Evolutionary conservation across 257 asterid genomes (phyloP), one percentile per base, ranked within the genome.

Genomic region (Fraxinus quadrangulata): DNA sequence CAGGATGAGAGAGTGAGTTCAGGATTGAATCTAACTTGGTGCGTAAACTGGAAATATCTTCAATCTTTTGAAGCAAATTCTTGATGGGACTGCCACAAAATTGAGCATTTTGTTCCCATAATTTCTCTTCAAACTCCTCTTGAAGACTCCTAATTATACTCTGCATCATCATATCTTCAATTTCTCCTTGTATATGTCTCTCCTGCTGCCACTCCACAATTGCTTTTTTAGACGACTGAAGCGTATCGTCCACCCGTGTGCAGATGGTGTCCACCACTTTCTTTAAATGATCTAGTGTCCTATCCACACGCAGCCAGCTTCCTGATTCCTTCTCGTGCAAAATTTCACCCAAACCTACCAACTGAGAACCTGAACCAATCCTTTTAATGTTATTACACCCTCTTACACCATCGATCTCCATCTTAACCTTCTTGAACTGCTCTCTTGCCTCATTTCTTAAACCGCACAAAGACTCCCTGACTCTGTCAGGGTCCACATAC

Each of bases 11-110:
- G 77, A 93, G 85, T 24, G 89, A 90, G 83, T 87, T 89, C 82
- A 84, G 81, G 73, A 93, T 82, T 68, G 84, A 89, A 83, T 87
- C 90, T 78, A 95, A 84, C 79, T 88, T 89, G 49, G 73, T 72
- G 24, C 88, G 87, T 40, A 95, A 61, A 80, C 76, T 56, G 72
- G 94, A 86, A 70, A 95, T 74, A 47, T 85, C 90, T 79, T 84
- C 82, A 59, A 91, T 81, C 88, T 88, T 95, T 75, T 87, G 92
- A 61, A 83, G 61, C 96, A 88, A 88, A 36, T 83, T 79, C 77
- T 75, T 54, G 70, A 66, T 74, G 63, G 73, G 90, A 70, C 69
- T 65, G 69, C 82, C 87, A 83, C 77, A 56, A 71, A 80, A 72
- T 68, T 31, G 87, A 85, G 76, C 83, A 83, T 75, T 84, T 67